Percentiles rank a stretch among this genome's conserved stretches.
These are phyloP conservation scores for Mariannaea elegans DNA, from an alignment of 2,329 filamentous ascomycete species.

Conservation along the genomic window DNA sequence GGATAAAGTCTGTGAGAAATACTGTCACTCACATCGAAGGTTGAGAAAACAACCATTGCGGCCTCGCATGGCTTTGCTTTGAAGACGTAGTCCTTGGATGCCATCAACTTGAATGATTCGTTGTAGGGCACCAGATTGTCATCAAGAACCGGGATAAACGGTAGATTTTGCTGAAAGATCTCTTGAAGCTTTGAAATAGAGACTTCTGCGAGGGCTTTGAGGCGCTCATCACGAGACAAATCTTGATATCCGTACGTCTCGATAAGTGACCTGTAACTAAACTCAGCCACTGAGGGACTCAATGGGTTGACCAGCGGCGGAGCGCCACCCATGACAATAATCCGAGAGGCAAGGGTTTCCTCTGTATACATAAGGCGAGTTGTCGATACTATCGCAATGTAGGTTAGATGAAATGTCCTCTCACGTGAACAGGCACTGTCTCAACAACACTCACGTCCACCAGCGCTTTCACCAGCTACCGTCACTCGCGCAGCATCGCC, in stretches of 20 bases:
- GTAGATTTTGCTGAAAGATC: no score
- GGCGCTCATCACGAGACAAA: no score
- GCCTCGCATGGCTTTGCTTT: no score
- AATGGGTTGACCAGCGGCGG: not conserved
- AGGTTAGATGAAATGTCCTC: no score
- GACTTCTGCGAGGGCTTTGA: no score
- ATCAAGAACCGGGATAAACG: no score
- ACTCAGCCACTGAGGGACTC: not conserved
- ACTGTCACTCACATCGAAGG: not conserved
- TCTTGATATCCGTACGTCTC: not conserved
- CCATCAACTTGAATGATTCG: constrained; percentile 2
- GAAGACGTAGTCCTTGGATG: not conserved
- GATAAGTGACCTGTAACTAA: not conserved
- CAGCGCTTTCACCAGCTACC: constrained; percentile 19
- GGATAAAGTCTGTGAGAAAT: no score
- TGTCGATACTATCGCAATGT: not conserved
- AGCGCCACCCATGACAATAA: constrained; percentile 8
- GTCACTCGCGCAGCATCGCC: constrained; percentile 18
- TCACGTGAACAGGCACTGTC: not conserved
- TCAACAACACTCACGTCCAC: constrained; percentile 15
- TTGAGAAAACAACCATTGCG: no score
- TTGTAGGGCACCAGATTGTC: no score
- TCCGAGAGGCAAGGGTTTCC: not conserved
- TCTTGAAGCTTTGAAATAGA: no score
- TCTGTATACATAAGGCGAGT: not conserved